Base-by-base conservation (phyloP, 441 rosid genomes). In the Adansonia gregorii region DNA sequence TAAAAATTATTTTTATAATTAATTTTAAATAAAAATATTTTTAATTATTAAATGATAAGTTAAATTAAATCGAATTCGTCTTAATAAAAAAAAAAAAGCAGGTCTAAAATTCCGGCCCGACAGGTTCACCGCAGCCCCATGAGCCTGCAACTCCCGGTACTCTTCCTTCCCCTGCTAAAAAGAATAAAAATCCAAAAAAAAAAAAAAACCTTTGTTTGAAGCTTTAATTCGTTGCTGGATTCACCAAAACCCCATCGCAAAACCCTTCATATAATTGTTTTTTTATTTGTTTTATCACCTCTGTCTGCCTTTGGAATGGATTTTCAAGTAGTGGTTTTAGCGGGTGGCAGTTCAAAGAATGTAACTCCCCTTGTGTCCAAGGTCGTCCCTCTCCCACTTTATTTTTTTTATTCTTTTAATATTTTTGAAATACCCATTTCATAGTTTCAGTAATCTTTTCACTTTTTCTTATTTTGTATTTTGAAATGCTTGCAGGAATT, bases 271-370 rank as follows among this genome's bases (percentile, higher is more conserved):
- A 60, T 20, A 72, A 52, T 4, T n/a, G 24, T 27, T 31, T 27
- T 22, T 20, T 51, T 49, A 2, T 11, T 9, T 72, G 4, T 35
- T 35, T 35, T 4, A 4, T 35, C 4, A 35, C 6, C 60, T 43
- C n/a, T 52, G 14, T 19, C 35, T 65, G 4, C 6, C 8, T 10
- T 9, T 49, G 19, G 19, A 64, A 94, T 95, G 99, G 98, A 93
- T 90, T 93, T 93, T 64, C 99, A 93, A 78, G 99, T 95, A 31
- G 98, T 93, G 19, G 88, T 95, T 63, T 83, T 93, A 41, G 98
- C 98, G 73, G 97, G 99, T 67, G 99, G 97, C 75, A 83, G 86
- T 82, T 90, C 97, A 4, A 90, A 83, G 84, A 87, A 90, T 67
- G 90, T 93, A 15, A 82, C 82, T 4, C 99, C 99, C 27, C 86